phyloP scores from a whole-genome alignment of 1,284 basidiomycete species.

The Rhizoctonia solani region DNA sequence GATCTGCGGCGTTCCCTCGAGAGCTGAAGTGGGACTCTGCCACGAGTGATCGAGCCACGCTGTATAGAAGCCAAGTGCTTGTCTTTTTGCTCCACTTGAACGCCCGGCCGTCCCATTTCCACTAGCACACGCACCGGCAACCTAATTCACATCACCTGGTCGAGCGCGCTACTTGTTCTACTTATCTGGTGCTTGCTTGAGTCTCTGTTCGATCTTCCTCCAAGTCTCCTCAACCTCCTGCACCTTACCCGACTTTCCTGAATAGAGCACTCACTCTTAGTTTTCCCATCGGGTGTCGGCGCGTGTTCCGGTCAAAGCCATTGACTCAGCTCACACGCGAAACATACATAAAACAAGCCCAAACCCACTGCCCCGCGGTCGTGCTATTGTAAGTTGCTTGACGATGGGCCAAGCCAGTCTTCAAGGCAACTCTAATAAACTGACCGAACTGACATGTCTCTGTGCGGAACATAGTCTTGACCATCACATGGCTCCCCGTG shows the following conservation, averaged over 20 bases:
- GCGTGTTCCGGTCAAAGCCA: slow-evolving; percentile 3
- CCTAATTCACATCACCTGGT: slow-evolving; percentile 21
- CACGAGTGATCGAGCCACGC: slow-evolving; percentile 32
- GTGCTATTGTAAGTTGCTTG: not conserved
- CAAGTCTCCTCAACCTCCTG: not conserved
- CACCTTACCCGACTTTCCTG: not conserved
- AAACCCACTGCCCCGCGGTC: no score
- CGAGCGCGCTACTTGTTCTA: not conserved
- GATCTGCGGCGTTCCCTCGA: slow-evolving; percentile 6
- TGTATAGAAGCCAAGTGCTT: slow-evolving; percentile 15
- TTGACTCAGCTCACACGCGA: slow-evolving; percentile 13
- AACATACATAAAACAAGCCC: slow-evolving; percentile 6
- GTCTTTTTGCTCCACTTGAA: not conserved
- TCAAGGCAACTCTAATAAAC: slow-evolving; percentile 27
- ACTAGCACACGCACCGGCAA: slow-evolving; percentile 15
- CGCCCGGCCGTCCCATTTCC: slow-evolving; percentile 3
- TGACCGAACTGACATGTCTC: slow-evolving; percentile 7
- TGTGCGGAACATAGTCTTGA: not conserved
- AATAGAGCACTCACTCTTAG: not conserved
- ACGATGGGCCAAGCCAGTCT: no score
- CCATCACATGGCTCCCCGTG: slow-evolving; percentile 20
- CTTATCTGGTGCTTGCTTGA: slow-evolving; percentile 16
- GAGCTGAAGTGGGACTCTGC: slow-evolving; percentile 16
- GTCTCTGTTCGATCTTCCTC: slow-evolving; percentile 9
- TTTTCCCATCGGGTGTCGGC: not conserved